These are phyloP conservation scores for Turnera subulata DNA, from an alignment of 345 rosid genomes.

Conservation along the genomic window DNA sequence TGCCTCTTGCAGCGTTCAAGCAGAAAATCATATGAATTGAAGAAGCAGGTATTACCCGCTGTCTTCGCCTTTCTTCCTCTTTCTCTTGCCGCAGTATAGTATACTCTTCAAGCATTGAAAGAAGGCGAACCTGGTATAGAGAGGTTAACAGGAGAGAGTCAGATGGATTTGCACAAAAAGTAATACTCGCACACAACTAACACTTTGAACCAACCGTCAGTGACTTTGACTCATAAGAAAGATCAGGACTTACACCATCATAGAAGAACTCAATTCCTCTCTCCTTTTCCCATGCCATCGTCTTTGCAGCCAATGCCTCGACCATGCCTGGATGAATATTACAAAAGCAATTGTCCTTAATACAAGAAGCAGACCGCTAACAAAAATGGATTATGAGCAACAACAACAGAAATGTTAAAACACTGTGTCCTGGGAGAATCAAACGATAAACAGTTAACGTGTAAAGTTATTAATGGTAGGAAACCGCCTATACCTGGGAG, in stretches of 20 bases:
- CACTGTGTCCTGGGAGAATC: too few relatives aligned
- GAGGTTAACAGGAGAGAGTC: constrained; percentile 5
- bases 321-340: constrained; percentile 57
- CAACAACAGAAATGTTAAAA: too few relatives aligned
- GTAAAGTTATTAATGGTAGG: too few relatives aligned
- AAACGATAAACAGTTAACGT: too few relatives aligned
- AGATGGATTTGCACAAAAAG: neutral
- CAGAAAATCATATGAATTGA: too few relatives aligned
- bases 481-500: too few relatives aligned
- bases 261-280: constrained; percentile 70
- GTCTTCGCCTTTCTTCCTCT: constrained; percentile 90
- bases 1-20: too few relatives aligned
- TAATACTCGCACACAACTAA: neutral
- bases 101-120: constrained; percentile 90
- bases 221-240: neutral
- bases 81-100: constrained; percentile 73
- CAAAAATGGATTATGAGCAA: neutral
- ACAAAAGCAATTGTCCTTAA: constrained; percentile 4
- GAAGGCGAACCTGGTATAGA: constrained; percentile 61
- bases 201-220: neutral
- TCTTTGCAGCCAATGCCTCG: constrained; percentile 80
- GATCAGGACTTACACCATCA: constrained; percentile 70
- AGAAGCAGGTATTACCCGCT: constrained; percentile 45
- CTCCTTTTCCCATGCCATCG: constrained; percentile 86
- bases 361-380: neutral